Conservation (phyloP, 192 early-diverging fungal species). For the Rhizophagus clarus region DNA sequence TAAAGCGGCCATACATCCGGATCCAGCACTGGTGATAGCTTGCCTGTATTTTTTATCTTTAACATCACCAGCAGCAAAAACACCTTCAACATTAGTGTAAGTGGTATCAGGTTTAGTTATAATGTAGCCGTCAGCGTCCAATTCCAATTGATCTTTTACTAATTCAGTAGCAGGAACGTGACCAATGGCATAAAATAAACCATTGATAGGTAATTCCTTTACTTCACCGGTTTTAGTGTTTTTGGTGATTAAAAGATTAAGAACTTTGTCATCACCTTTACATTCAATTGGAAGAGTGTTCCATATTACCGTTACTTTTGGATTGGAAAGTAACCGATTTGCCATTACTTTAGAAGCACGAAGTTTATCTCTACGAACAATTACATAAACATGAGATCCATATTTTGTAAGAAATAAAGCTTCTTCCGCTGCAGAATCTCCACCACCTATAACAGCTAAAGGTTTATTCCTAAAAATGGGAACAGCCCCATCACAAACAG, state of each 20-base stretch:
- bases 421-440: slow-evolving; percentile 96
- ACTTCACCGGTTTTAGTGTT: slow-evolving; percentile 75
- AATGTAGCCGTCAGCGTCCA: slow-evolving; percentile 92
- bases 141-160: slow-evolving; percentile 74
- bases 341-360: slow-evolving; percentile 99
- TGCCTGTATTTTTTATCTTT: slow-evolving; percentile 96
- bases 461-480: slow-evolving; percentile 97
- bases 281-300: slow-evolving; percentile 84
- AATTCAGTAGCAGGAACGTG: slow-evolving; percentile 86
- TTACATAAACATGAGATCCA: slow-evolving; percentile 90
- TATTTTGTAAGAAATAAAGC: slow-evolving; percentile 97
- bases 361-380: slow-evolving; percentile 93
- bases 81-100: slow-evolving; percentile 84
- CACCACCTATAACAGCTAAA: slow-evolving; percentile 94
- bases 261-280: slow-evolving; percentile 82
- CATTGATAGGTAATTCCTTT: slow-evolving; percentile 74
- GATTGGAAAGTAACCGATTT: slow-evolving; percentile 76
- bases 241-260: slow-evolving; percentile 72
- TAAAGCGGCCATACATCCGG: slow-evolving; percentile 97
- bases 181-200: slow-evolving; percentile 98
- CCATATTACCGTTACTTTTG: slow-evolving; percentile 93
- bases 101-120: slow-evolving; percentile 76
- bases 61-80: slow-evolving; percentile 98
- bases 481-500: slow-evolving; percentile 97
- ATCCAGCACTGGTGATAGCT: slow-evolving; percentile 95